Evolutionary conservation across 352 stramenopile genomes (phyloP).

Genomic region (Phytophthora niederhauseri): DNA sequence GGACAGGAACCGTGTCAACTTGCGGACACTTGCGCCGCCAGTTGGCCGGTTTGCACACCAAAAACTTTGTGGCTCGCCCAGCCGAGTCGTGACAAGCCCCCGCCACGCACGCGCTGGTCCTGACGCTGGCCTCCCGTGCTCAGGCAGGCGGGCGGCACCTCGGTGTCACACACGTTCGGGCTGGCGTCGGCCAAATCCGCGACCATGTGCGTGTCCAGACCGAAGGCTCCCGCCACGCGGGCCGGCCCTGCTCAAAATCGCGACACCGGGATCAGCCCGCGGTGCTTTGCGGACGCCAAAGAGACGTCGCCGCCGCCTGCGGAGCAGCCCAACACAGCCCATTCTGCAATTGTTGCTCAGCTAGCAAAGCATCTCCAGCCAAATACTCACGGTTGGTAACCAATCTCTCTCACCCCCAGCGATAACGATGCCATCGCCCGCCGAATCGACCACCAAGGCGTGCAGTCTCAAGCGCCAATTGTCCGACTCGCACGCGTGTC

Average conservation of each 20-base stretch:
- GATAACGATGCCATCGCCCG: conserved; percentile 14
- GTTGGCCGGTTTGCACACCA: conserved; percentile 3
- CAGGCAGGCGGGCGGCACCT: background rate
- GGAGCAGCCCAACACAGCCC: conserved; percentile 2
- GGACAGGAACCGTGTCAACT: conserved; percentile 25
- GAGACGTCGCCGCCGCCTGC: background rate
- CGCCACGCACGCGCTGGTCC: conserved; percentile 6
- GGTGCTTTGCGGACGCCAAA: background rate
- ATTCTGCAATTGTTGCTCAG: conserved; percentile 36
- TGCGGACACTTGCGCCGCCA: conserved; percentile 17
- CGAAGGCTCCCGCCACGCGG: conserved; percentile 16
- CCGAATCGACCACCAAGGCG: conserved; percentile 19
- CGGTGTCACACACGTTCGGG: conserved; percentile 28
- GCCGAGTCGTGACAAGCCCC: conserved; percentile 20
- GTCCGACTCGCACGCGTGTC: conserved; percentile 25
- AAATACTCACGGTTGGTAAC: background rate
- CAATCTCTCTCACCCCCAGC: background rate
- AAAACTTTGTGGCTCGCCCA: conserved; percentile 20
- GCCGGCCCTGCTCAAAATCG: conserved; percentile 10
- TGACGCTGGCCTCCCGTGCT: conserved; percentile 3
- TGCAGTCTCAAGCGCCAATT: conserved; percentile 31
- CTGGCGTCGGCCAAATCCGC: conserved; percentile 31
- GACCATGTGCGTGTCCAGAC: conserved; percentile 17
- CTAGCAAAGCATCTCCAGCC: conserved; percentile 1
- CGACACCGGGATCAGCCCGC: conserved; percentile 20